These are phyloP conservation scores for Rhizomucor pusillus DNA, from an alignment of 371 early-diverging fungal species.

Conservation along the genomic window DNA sequence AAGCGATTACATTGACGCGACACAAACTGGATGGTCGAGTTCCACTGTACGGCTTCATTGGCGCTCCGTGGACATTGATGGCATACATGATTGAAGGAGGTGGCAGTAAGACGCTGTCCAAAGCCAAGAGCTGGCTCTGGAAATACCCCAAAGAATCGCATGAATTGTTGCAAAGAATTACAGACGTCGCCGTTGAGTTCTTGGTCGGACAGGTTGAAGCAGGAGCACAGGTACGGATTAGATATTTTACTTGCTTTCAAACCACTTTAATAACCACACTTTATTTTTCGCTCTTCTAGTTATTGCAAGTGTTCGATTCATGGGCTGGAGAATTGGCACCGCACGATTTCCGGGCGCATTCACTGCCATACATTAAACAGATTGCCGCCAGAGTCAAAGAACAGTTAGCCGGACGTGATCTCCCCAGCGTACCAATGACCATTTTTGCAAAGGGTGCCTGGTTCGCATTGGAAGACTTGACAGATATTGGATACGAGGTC, in stretches of 20 bases:
- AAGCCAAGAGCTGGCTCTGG: constrained; percentile 91
- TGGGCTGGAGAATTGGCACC: constrained; percentile 94
- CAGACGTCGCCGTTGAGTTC: constrained; percentile 83
- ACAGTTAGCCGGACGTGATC: constrained; percentile 32
- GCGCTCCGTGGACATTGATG: constrained; percentile 98
- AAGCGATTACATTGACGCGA: constrained; percentile 93
- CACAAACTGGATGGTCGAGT: constrained; percentile 82
- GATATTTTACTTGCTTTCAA: too few species aligned
- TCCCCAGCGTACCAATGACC: constrained; percentile 77
- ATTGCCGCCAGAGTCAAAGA: constrained; percentile 78
- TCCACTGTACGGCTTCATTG: constrained; percentile 93
- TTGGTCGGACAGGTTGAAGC: constrained; percentile 93
- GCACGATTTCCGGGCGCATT: constrained; percentile 76
- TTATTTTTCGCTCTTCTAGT: constrained; percentile 33
- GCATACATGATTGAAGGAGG: constrained; percentile 99
- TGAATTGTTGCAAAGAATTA: constrained; percentile 74
- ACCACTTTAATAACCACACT: background rate
- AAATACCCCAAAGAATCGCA: constrained; percentile 80
- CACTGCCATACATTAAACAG: constrained; percentile 84
- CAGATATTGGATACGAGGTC: constrained; percentile 73
- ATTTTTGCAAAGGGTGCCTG: constrained; percentile 93
- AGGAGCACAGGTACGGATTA: constrained; percentile 89
- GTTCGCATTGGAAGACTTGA: constrained; percentile 76
- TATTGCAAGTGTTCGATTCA: constrained; percentile 96
- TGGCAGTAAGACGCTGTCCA: constrained; percentile 86